These are phyloP conservation scores for Cercospora zeae-maydis DNA, from an alignment of 2,329 filamentous ascomycete species.

Conservation along the genomic window DNA sequence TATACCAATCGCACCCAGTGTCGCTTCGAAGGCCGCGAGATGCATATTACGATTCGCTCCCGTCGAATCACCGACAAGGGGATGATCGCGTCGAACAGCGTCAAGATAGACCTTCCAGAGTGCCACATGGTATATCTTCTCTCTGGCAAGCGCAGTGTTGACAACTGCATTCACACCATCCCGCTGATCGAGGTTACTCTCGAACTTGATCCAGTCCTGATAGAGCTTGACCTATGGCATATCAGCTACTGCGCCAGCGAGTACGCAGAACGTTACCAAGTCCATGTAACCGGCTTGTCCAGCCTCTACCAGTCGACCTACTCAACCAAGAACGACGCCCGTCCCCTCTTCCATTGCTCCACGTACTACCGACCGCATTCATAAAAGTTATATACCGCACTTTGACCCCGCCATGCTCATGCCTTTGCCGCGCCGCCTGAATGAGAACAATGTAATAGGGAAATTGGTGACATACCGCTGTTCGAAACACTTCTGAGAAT, in stretches of 20 bases:
- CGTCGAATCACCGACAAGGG: conserved; percentile 73
- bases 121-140: conserved; percentile 66
- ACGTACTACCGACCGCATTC: background rate
- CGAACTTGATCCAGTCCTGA: conserved; percentile 73
- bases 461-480: conserved; percentile 65
- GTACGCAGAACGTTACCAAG: background rate
- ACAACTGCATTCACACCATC: conserved; percentile 79
- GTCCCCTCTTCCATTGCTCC: background rate
- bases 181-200: conserved; percentile 81
- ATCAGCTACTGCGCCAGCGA: background rate
- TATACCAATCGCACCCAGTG: conserved; percentile 81
- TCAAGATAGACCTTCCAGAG: conserved; percentile 93
- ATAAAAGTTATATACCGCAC: background rate
- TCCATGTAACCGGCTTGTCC: background rate
- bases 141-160: conserved; percentile 69
- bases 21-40: conserved; percentile 85
- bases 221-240: conserved; percentile 2
- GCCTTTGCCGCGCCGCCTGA: background rate
- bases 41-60: conserved; percentile 76
- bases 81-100: conserved; percentile 88
- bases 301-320: background rate
- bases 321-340: background rate
- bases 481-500: conserved; percentile 83
- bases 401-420: background rate
- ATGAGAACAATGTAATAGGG: background rate